These are phyloP conservation scores for Fusarium sp. DNA, from an alignment of 2,329 filamentous ascomycete species.

Conservation along the genomic window DNA sequence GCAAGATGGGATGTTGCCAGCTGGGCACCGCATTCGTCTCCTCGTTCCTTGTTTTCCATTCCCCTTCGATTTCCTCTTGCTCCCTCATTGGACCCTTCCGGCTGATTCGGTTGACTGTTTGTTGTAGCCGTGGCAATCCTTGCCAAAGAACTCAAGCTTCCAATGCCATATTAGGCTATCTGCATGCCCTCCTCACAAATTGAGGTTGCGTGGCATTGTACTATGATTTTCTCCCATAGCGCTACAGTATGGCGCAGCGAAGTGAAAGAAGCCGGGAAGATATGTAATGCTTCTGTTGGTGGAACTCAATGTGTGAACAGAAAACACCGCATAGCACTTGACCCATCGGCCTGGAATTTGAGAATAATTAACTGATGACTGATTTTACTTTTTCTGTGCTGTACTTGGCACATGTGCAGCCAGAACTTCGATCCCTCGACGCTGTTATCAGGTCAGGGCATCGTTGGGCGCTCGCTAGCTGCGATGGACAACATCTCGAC, in stretches of 20 bases:
- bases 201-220: constrained; percentile 29
- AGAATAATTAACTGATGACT: constrained; percentile 8
- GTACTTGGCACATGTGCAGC: constrained; percentile 4
- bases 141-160: constrained; percentile 14
- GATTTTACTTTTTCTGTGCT: not conserved
- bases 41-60: constrained; percentile 40
- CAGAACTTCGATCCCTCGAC: constrained; percentile 16
- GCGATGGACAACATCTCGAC: constrained; percentile 29
- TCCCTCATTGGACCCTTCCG: constrained; percentile 3
- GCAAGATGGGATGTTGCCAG: constrained; percentile 16
- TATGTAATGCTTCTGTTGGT: constrained; percentile 24
- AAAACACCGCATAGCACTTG: not conserved
- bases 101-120: constrained; percentile 12
- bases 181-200: constrained; percentile 17
- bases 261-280: constrained; percentile 7
- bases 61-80: constrained; percentile 4
- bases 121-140: not conserved
- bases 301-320: constrained; percentile 15
- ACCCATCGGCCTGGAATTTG: not conserved
- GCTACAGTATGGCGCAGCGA: constrained; percentile 24
- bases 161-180: constrained; percentile 18
- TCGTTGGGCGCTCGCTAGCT: constrained; percentile 23
- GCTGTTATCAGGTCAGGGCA: constrained; percentile 22
- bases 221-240: constrained; percentile 3
- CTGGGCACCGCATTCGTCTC: constrained; percentile 24